Percentiles rank a stretch among this genome's conserved stretches.
Evolutionary conservation across 345 rosid genomes (phyloP).

Genomic region (Raphanus raphanistrum): DNA sequence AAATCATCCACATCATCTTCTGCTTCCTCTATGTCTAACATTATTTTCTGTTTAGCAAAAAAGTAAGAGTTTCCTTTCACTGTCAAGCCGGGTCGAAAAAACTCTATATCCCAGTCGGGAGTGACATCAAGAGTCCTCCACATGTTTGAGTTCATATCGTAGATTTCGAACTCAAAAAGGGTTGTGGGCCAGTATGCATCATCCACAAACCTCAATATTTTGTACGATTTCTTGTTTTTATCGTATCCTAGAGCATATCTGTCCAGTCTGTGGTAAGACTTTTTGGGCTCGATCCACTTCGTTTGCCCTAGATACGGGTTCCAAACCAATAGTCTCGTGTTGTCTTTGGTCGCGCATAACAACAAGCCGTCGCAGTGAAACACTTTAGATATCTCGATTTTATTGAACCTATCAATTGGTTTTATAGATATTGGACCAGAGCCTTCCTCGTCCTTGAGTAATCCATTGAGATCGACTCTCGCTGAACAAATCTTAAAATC

Average conservation of each 20-base stretch:
- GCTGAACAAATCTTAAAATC: background rate
- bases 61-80: background rate
- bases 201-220: background rate
- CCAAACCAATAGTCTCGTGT: background rate
- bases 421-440: background rate
- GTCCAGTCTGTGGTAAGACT: background rate
- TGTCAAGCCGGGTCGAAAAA: background rate
- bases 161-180: background rate
- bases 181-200: background rate
- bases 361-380: background rate
- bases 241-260: background rate
- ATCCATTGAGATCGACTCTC: background rate
- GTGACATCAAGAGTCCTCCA: constrained; percentile 3
- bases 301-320: background rate
- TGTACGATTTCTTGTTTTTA: background rate
- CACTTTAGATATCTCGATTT: background rate
- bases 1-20: background rate
- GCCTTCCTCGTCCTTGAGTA: background rate
- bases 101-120: background rate
- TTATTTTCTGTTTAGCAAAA: background rate
- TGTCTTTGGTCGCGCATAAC: background rate
- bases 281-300: background rate
- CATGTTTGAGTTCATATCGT: background rate
- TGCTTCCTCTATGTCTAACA: background rate
- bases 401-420: background rate